Percentiles rank a stretch among this genome's conserved stretches.
Conservation (phyloP, 805 yeast genomes). For the Starmerella bombicola region DNA sequence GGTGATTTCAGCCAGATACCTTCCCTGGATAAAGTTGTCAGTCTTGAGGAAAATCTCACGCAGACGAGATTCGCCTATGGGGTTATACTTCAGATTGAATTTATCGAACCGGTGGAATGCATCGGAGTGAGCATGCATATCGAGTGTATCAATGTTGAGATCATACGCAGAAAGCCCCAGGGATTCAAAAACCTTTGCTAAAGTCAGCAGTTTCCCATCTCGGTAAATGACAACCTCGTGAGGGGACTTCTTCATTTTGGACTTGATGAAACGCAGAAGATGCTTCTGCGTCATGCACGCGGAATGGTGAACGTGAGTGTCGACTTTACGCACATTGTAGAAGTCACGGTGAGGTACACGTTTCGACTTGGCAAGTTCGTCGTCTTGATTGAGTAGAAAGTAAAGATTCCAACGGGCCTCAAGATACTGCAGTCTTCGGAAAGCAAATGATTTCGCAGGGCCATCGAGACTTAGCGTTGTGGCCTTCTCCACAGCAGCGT, state of each 20-base stretch:
- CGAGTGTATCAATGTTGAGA: slow-evolving; percentile 87
- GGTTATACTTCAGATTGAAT: slow-evolving; percentile 92
- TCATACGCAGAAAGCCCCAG: slow-evolving; percentile 88
- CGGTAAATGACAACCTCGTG: slow-evolving; percentile 86
- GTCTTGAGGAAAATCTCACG: slow-evolving; percentile 94
- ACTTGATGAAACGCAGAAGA: slow-evolving; percentile 82
- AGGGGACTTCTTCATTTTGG: slow-evolving; percentile 76
- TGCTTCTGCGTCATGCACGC: slow-evolving; percentile 99
- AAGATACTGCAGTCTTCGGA: slow-evolving; percentile 78
- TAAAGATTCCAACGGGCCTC: slow-evolving; percentile 97
- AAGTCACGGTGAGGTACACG: slow-evolving; percentile 94
- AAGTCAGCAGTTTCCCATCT: slow-evolving; percentile 77
- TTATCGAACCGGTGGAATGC: slow-evolving; percentile 97
- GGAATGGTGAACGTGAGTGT: slow-evolving; percentile 96
- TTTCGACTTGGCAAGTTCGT: slow-evolving; percentile 81
- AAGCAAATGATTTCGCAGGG: slow-evolving; percentile 92
- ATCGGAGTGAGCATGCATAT: slow-evolving; percentile 98
- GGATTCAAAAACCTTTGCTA: slow-evolving; percentile 83
- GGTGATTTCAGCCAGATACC: slow-evolving; percentile 84
- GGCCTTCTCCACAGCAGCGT: slow-evolving; percentile 65
- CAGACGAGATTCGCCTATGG: slow-evolving; percentile 93
- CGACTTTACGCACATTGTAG: slow-evolving; percentile 91
- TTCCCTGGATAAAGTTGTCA: slow-evolving; percentile 80
- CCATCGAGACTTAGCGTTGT: slow-evolving; percentile 79
- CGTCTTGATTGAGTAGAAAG: slow-evolving; percentile 75